Evolutionary conservation across 768 basidiomycete genomes (phyloP).

Genomic region (Mycena olivaceomarginata): DNA sequence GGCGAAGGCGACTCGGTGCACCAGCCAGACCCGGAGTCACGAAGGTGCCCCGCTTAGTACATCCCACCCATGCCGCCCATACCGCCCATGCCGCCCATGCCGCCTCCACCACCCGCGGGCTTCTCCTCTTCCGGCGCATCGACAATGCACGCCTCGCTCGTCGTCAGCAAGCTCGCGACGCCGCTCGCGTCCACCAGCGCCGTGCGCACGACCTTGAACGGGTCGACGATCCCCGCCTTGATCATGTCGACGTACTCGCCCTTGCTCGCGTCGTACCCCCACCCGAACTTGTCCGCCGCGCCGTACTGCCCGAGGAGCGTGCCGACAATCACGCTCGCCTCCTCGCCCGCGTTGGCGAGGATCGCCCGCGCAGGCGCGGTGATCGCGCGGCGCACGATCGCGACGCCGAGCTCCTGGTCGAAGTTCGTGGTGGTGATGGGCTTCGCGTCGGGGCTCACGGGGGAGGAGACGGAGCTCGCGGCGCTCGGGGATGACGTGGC

Average conservation of each 20-base stretch:
- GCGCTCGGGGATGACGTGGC: slow-evolving; percentile 70
- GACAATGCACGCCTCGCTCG: slow-evolving; percentile 94
- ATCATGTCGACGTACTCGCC: slow-evolving; percentile 98
- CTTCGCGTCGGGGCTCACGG: slow-evolving; percentile 74
- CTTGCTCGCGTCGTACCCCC: slow-evolving; percentile 94
- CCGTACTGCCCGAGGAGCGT: slow-evolving; percentile 84
- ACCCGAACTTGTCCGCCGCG: slow-evolving; percentile 83
- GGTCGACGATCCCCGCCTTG: slow-evolving; percentile 95
- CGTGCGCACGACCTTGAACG: slow-evolving; percentile 95
- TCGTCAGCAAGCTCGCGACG: slow-evolving; percentile 95
- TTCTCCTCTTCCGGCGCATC: slow-evolving; percentile 91
- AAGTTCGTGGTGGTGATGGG: slow-evolving; percentile 92
- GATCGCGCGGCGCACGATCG: slow-evolving; percentile 93
- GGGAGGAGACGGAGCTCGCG: slow-evolving; percentile 68
- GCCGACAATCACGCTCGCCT: slow-evolving; percentile 94
- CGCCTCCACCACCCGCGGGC: slow-evolving; percentile 69
- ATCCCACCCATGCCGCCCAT: slow-evolving; percentile 56
- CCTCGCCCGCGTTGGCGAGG: slow-evolving; percentile 95
- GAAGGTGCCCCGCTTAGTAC: slow-evolving; percentile 26
- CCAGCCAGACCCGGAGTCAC: not conserved
- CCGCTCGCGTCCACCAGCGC: slow-evolving; percentile 94
- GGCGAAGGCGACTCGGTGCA: no score
- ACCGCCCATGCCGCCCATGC: slow-evolving; percentile 67
- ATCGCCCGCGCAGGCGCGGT: slow-evolving; percentile 91
- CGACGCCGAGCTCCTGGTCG: slow-evolving; percentile 96